Base-by-base conservation (phyloP, 495 filamentous ascomycete genomes). In the Thermothielavioides terrestris region DNA sequence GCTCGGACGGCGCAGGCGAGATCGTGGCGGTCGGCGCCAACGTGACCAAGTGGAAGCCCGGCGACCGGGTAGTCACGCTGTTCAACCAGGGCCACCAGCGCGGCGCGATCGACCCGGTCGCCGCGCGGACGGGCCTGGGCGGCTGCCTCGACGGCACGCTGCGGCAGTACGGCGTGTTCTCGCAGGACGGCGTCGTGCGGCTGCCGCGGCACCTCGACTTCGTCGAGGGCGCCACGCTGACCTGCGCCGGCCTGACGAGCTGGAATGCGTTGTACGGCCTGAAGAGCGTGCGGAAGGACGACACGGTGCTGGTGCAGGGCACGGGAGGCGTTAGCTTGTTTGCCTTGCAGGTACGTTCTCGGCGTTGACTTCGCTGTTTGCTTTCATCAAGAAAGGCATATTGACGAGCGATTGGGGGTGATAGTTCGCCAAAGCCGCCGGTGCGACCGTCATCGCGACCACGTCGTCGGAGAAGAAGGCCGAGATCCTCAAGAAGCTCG, bases 241-340 rank as follows among this genome's bases (percentile, higher is more conserved):
- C 75, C 0, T 92, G 87, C 54, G 87, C 88, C 0, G 88, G 71
- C 1, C 54, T 92, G 40, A 92, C 88, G 3, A 80, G 79, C 11
- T 94, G 88, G 88, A 92, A 92, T 52, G 84, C 79, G 6, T 68
- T 94, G 4, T 92, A 85, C 52, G 88, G 86, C 0, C 52, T 90
- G 30, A 81, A 74, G 62, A 59, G 66, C 1, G 53, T 92, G 47
- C 78, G 76, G 63, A 79, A 83, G 0, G 88, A 87, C 1, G 71
- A 91, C 44, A 71, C 65, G 3, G 85, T 94, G 1, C 64, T 94
- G 18, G 84, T 85, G 3, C 85, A 90, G 59, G 88, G 88, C 23
- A 90, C 86, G 5, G 88, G 88, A 2, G 87, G 88, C 52, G 87
- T 94, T 10, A 83, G 78, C 52, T 76, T 89, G 10, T 91, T 92